A percentile compares a stretch with the other conserved stretches of the same genome.
Evolutionary conservation across 2,329 filamentous ascomycete genomes (phyloP).

Genomic region (Mycosphaerella sp.): DNA sequence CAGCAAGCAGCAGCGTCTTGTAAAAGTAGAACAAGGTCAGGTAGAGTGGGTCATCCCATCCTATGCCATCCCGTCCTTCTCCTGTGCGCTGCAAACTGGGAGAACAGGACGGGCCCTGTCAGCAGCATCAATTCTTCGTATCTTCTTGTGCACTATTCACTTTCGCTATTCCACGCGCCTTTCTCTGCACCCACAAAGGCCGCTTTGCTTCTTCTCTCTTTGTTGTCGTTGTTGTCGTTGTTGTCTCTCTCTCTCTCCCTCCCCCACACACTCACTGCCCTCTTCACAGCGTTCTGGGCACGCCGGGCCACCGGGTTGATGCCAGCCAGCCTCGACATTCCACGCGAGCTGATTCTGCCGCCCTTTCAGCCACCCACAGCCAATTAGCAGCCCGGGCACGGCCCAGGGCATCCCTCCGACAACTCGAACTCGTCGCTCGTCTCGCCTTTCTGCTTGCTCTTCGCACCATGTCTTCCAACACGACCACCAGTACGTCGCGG

Average conservation of each 20-base stretch:
- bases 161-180: neutral
- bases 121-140: neutral
- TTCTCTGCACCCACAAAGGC: neutral
- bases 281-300: neutral
- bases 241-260: too few species aligned
- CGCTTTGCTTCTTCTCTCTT: neutral
- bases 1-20: neutral
- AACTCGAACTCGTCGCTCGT: too few species aligned
- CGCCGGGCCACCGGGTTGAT: constrained; percentile 6
- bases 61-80: too few species aligned
- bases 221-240: too few species aligned
- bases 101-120: neutral
- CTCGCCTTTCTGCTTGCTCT: constrained; percentile 1
- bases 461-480: constrained; percentile 8
- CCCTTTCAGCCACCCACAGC: constrained; percentile 4
- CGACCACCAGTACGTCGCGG: constrained; percentile 7
- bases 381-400: constrained; percentile 1
- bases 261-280: neutral
- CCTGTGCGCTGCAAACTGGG: neutral
- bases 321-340: constrained; percentile 7
- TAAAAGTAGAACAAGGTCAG: too few species aligned
- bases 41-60: neutral
- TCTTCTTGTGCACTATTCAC: neutral
- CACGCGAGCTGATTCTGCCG: constrained; percentile 9
- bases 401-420: neutral